Conservation (phyloP, 2,329 filamentous ascomycete species). For the Chaetomiaceae sp. region DNA sequence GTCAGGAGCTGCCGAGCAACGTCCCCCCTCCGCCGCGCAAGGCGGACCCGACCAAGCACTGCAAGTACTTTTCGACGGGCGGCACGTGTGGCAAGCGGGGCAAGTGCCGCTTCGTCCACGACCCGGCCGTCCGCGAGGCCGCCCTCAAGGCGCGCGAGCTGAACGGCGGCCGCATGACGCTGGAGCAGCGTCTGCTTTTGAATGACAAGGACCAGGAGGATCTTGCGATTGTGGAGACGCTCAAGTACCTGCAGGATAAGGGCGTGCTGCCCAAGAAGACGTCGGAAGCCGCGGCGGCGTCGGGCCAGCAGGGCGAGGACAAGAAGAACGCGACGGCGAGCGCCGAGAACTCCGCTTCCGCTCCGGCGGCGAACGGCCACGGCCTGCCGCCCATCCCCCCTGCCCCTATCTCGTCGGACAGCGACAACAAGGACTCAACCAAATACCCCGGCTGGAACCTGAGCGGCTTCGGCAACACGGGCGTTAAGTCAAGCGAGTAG, state of each 20-base stretch:
- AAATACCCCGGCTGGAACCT: conserved; percentile 39
- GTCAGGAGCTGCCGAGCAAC: conserved; percentile 35
- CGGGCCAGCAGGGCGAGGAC: conserved; percentile 24
- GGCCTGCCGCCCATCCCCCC: conserved; percentile 36
- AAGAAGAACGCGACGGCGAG: conserved; percentile 4
- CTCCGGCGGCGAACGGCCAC: conserved; percentile 29
- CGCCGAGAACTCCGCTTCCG: conserved; percentile 20
- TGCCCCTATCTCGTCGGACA: conserved; percentile 27
- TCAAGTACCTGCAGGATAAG: conserved; percentile 60
- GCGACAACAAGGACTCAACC: conserved; percentile 20
- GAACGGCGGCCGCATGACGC: conserved; percentile 62
- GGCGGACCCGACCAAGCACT: conserved; percentile 60
- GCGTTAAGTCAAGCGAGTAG: conserved; percentile 34
- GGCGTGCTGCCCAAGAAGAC: conserved; percentile 44
- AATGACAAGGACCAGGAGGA: conserved; percentile 68
- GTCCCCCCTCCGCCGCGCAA: conserved; percentile 47
- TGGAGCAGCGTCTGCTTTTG: conserved; percentile 60
- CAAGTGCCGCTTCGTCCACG: conserved; percentile 71
- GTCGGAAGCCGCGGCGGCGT: conserved; percentile 18
- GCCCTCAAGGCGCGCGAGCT: conserved; percentile 60
- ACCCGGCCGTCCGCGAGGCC: conserved; percentile 58
- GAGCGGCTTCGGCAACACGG: conserved; percentile 39
- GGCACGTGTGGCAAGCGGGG: conserved; percentile 67
- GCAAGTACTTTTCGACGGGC: conserved; percentile 67
- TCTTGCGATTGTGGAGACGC: conserved; percentile 60